Evolutionary conservation across 352 stramenopile genomes (phyloP).

Genomic region (Phytophthora quininea): DNA sequence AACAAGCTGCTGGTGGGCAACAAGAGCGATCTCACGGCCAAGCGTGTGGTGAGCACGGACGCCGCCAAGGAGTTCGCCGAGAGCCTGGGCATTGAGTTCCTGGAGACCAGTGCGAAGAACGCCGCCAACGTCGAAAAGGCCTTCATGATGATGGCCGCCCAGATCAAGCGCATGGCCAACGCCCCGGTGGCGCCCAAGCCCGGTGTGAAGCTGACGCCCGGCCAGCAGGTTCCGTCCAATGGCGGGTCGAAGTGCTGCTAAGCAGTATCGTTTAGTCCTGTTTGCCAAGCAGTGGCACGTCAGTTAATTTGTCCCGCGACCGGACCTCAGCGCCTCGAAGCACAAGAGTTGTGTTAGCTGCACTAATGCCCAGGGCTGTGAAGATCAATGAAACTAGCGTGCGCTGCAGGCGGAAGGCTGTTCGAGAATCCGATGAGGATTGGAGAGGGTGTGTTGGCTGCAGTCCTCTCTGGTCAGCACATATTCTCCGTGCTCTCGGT

Average conservation of each 20-base stretch:
- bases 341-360: slow-evolving; percentile 8
- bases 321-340: slow-evolving; percentile 22
- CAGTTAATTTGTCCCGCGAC: slow-evolving; percentile 31
- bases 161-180: slow-evolving; percentile 92
- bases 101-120: slow-evolving; percentile 91
- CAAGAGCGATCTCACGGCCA: slow-evolving; percentile 96
- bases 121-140: slow-evolving; percentile 90
- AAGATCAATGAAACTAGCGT: slow-evolving; percentile 29
- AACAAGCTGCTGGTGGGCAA: slow-evolving; percentile 98
- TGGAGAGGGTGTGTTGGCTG: slow-evolving; percentile 15
- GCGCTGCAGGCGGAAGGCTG: slow-evolving; percentile 29
- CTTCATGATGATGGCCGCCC: slow-evolving; percentile 93
- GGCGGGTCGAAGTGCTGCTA: slow-evolving; percentile 87
- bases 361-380: slow-evolving; percentile 25
- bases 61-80: slow-evolving; percentile 92
- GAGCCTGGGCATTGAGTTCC: slow-evolving; percentile 87
- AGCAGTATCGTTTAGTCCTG: slow-evolving; percentile 56
- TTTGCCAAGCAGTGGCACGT: slow-evolving; percentile 26
- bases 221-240: slow-evolving; percentile 70
- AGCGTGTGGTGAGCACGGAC: slow-evolving; percentile 94
- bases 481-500: slow-evolving; percentile 20
- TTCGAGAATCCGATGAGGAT: slow-evolving; percentile 31
- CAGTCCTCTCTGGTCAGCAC: slow-evolving; percentile 9
- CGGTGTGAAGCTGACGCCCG: slow-evolving; percentile 65
- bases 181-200: slow-evolving; percentile 76